Percentiles rank a stretch among this genome's conserved stretches.
Conservation (phyloP, 1,284 basidiomycete species). For the Uromyces viciae-fabae region DNA sequence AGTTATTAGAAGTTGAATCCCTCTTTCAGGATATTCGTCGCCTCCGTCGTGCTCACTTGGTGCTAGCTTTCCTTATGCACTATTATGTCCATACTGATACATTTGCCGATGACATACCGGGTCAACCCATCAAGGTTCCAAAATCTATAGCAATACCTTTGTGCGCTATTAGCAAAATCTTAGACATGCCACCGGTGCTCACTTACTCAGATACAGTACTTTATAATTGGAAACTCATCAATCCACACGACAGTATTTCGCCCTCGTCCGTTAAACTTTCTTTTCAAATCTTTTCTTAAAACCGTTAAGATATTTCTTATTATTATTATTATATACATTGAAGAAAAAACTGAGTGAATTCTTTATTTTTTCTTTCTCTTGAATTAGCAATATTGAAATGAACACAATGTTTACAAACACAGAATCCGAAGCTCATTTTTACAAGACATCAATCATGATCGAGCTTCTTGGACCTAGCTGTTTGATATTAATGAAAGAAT, state of each 20-base stretch:
- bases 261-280: slow-evolving; percentile 47
- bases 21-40: slow-evolving; percentile 43
- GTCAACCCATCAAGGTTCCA: not conserved
- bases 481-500: slow-evolving; percentile 76
- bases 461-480: slow-evolving; percentile 83
- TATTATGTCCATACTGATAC: slow-evolving; percentile 70
- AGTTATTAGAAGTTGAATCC: not conserved
- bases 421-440: slow-evolving; percentile 82
- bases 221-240: slow-evolving; percentile 73
- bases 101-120: not conserved
- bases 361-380: slow-evolving; percentile 47
- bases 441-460: slow-evolving; percentile 80
- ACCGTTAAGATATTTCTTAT: no score
- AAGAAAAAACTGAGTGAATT: slow-evolving; percentile 51
- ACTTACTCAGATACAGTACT: slow-evolving; percentile 91
- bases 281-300: not conserved
- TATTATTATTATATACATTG: no score
- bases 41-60: slow-evolving; percentile 71
- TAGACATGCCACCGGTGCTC: slow-evolving; percentile 81
- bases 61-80: slow-evolving; percentile 79
- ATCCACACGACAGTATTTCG: slow-evolving; percentile 51
- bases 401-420: slow-evolving; percentile 74
- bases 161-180: slow-evolving; percentile 67
- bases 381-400: slow-evolving; percentile 63
- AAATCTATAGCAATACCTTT: slow-evolving; percentile 69